Conservation (phyloP, 164 flowering plant genomes). For the Annona squamosa region DNA sequence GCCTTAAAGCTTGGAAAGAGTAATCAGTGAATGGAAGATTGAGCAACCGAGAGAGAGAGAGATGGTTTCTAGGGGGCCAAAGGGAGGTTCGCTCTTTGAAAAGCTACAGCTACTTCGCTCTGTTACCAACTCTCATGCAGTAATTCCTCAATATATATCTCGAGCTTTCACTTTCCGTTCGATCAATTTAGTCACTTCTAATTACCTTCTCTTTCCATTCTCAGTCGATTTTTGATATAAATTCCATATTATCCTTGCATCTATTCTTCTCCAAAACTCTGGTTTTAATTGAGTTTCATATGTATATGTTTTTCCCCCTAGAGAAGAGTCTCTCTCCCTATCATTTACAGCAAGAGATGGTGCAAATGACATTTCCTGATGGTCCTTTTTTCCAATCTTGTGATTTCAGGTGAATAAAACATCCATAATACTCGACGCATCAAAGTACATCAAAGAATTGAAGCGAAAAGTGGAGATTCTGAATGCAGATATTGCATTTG, state of each 20-base stretch:
- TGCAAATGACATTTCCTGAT: not conserved
- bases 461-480: slow-evolving; percentile 68
- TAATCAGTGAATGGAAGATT: too few species aligned
- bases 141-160: slow-evolving; percentile 11
- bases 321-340: not conserved
- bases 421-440: slow-evolving; percentile 75
- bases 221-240: too few species aligned
- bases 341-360: not conserved
- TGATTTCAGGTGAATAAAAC: slow-evolving; percentile 43
- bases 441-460: slow-evolving; percentile 69
- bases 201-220: too few species aligned
- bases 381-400: not conserved
- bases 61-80: slow-evolving; percentile 78
- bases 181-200: too few species aligned
- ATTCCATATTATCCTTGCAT: too few species aligned
- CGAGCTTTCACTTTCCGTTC: too few species aligned
- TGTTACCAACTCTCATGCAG: slow-evolving; percentile 81
- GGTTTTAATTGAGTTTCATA: too few species aligned
- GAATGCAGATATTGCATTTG: slow-evolving; percentile 48
- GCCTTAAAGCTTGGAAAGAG: too few species aligned
- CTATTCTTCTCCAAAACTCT: too few species aligned
- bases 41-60: slow-evolving; percentile 3
- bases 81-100: slow-evolving; percentile 63
- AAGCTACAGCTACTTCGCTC: slow-evolving; percentile 92
- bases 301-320: too few species aligned